phyloP scores from a whole-genome alignment of 2,329 filamentous ascomycete species.

The Beauveria australis region DNA sequence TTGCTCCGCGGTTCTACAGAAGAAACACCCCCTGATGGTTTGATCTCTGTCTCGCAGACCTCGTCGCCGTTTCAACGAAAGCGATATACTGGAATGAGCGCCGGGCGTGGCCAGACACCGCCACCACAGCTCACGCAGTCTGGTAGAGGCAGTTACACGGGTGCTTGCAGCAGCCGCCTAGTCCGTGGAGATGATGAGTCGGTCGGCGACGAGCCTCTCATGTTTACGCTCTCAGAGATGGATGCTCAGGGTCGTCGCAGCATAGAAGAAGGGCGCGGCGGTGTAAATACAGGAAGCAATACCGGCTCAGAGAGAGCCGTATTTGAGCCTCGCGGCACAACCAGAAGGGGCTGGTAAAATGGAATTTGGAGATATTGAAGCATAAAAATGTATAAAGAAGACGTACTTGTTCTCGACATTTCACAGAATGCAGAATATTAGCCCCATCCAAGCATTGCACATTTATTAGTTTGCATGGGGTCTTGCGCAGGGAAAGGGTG shows the following conservation, averaged over 20 bases:
- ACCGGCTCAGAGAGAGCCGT: conserved; percentile 31
- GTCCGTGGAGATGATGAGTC: conserved; percentile 39
- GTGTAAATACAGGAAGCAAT: conserved; percentile 20
- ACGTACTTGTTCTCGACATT: neutral
- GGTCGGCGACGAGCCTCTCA: conserved; percentile 57
- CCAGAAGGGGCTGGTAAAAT: conserved; percentile 29
- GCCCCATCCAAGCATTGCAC: neutral
- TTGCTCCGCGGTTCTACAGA: conserved; percentile 36
- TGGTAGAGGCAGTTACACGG: conserved; percentile 37
- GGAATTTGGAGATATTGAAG: neutral
- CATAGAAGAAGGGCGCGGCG: conserved; percentile 43
- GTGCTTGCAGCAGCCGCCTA: conserved; percentile 31
- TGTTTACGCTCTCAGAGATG: conserved; percentile 68
- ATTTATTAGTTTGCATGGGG: neutral
- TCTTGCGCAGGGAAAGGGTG: neutral
- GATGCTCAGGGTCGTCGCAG: conserved; percentile 50
- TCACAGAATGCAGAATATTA: neutral
- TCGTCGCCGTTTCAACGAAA: conserved; percentile 39
- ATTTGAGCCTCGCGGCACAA: conserved; percentile 31
- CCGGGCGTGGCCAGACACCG: conserved; percentile 30
- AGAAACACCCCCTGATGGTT: conserved; percentile 36
- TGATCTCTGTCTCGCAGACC: conserved; percentile 31
- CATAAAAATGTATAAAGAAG: neutral
- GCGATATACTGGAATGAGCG: conserved; percentile 36
- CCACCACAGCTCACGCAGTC: conserved; percentile 26